Percentiles rank a stretch among this genome's conserved stretches.
Evolutionary conservation across 768 basidiomycete genomes (phyloP).

Genomic region (Pleurotus eryngii): DNA sequence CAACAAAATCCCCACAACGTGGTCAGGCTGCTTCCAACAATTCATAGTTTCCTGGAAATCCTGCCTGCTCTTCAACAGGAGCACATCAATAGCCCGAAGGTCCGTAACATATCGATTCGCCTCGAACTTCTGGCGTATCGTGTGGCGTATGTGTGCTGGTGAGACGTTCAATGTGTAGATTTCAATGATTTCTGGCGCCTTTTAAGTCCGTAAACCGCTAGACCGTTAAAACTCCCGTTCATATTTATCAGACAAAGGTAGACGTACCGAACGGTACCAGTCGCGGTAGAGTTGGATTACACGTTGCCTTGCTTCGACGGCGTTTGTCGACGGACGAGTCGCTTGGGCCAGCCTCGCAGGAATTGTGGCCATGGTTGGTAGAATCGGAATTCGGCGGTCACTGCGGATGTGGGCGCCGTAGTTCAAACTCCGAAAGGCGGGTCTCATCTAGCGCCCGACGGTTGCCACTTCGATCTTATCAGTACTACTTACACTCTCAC

Average conservation of each 20-base stretch:
- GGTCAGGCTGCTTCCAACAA: conserved; percentile 86
- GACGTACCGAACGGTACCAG: conserved; percentile 89
- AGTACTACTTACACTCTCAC: conserved; percentile 9
- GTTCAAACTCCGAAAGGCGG: conserved; percentile 22
- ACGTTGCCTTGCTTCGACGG: conserved; percentile 62
- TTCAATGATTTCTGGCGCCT: conserved; percentile 90
- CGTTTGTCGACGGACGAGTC: conserved; percentile 52
- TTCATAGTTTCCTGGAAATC: conserved; percentile 96
- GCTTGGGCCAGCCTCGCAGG: conserved; percentile 82
- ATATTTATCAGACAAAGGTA: not conserved
- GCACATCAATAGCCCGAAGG: conserved; percentile 76
- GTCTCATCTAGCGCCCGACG: not conserved
- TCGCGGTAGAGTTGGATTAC: conserved; percentile 81
- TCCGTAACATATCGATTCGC: conserved; percentile 81
- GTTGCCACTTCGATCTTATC: conserved; percentile 9
- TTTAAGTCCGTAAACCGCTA: not conserved
- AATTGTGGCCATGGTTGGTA: conserved; percentile 63
- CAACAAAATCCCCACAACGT: conserved; percentile 70
- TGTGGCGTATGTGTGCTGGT: conserved; percentile 71
- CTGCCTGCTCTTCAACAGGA: conserved; percentile 79
- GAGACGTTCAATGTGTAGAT: conserved; percentile 83
- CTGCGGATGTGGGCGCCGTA: conserved; percentile 5
- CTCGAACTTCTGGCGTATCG: conserved; percentile 86
- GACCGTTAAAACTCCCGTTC: conserved; percentile 4
- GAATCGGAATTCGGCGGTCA: conserved; percentile 9